phyloP scores from a whole-genome alignment of 768 basidiomycete species.

The Trichaptum fuscoviolaceum region DNA sequence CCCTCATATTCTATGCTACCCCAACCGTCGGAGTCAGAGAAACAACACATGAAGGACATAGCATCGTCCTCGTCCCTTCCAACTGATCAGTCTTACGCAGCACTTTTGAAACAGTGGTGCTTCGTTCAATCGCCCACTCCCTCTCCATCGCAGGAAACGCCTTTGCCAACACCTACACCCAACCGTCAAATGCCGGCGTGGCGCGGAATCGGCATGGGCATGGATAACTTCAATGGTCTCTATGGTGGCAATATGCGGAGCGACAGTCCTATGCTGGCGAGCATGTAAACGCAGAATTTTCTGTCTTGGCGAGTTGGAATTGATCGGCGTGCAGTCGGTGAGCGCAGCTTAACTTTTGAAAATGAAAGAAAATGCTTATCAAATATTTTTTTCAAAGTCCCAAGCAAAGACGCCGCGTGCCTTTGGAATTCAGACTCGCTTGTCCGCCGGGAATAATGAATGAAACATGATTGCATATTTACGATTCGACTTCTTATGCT shows the following conservation, averaged over 20 bases:
- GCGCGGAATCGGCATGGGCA: neutral
- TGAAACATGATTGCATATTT: neutral
- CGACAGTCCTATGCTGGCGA: slow-evolving; percentile 4
- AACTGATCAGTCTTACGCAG: slow-evolving; percentile 43
- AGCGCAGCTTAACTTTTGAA: neutral
- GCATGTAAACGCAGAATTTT: neutral
- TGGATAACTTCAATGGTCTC: neutral
- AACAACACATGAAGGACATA: slow-evolving; percentile 8
- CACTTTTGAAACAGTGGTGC: slow-evolving; percentile 64
- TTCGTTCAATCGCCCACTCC: slow-evolving; percentile 39
- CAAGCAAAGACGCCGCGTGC: neutral
- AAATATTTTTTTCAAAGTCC: neutral
- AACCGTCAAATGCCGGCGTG: neutral
- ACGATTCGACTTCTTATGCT: neutral
- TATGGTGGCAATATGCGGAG: slow-evolving; percentile 2
- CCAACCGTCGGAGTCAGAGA: slow-evolving; percentile 6
- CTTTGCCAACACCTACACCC: neutral
- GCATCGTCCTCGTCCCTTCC: slow-evolving; percentile 11
- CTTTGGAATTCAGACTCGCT: neutral
- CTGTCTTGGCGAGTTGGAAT: neutral
- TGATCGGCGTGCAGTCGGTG: neutral
- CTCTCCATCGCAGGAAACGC: neutral
- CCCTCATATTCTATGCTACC: slow-evolving; percentile 10
- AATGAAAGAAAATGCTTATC: neutral
- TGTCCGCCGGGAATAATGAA: neutral